Conservation (phyloP, 345 rosid species). For the Cardamine occulta region DNA sequence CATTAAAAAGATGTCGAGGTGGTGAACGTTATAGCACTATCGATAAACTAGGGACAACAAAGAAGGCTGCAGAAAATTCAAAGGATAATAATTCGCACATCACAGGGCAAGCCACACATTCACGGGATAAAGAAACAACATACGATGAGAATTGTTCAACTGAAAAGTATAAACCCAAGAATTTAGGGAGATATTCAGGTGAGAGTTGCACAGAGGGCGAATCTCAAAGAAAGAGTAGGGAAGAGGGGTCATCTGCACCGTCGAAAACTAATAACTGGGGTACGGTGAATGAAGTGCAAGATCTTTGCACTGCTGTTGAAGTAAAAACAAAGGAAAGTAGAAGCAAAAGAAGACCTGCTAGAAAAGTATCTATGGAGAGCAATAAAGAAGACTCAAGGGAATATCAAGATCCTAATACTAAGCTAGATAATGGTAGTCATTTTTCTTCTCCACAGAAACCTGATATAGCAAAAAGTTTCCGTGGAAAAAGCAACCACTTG, state of each 20-base stretch:
- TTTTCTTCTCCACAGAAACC: slow-evolving; percentile 43
- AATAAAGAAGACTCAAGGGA: slow-evolving; percentile 47
- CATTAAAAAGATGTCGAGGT: slow-evolving; percentile 39
- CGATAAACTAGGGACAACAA: slow-evolving; percentile 36
- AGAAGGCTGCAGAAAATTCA: slow-evolving; percentile 43
- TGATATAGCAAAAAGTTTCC: slow-evolving; percentile 39
- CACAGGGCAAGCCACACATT: not conserved
- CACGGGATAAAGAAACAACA: slow-evolving; percentile 26
- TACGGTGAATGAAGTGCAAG: slow-evolving; percentile 45
- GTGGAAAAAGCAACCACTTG: slow-evolving; percentile 47
- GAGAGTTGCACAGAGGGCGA: slow-evolving; percentile 46
- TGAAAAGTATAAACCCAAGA: slow-evolving; percentile 28
- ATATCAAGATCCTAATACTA: slow-evolving; percentile 45
- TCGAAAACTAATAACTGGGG: slow-evolving; percentile 57
- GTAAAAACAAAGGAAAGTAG: slow-evolving; percentile 51
- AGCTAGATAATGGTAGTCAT: slow-evolving; percentile 48
- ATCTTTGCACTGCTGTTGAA: slow-evolving; percentile 45
- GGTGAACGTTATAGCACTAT: slow-evolving; percentile 41
- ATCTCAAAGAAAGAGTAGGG: slow-evolving; percentile 54
- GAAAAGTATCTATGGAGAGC: slow-evolving; percentile 47
- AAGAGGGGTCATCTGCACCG: slow-evolving; percentile 55
- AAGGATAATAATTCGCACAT: slow-evolving; percentile 11
- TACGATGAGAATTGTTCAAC: slow-evolving; percentile 3
- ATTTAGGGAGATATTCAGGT: slow-evolving; percentile 42
- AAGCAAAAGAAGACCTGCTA: slow-evolving; percentile 52